Conservation (phyloP, 139 green algal species). For the Coelastrella sp. region DNA sequence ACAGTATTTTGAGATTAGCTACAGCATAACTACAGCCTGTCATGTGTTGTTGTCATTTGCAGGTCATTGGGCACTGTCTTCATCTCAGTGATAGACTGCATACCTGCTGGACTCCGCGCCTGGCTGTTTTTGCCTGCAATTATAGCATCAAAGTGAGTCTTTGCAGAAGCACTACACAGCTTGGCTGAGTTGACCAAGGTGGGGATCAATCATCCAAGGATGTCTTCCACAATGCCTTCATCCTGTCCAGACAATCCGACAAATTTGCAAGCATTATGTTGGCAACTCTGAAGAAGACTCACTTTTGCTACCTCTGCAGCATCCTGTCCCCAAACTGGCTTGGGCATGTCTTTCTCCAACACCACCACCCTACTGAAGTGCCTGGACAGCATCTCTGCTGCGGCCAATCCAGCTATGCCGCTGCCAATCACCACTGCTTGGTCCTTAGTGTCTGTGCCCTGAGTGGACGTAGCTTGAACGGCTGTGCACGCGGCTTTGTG, state of each 20-base stretch:
- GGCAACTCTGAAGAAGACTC: no score
- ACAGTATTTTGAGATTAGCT: no score
- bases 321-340: no score
- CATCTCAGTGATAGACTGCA: background rate
- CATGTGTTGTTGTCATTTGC: background rate
- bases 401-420: slow-evolving; percentile 24
- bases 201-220: no score
- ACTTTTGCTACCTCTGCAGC: background rate
- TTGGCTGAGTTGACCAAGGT: no score
- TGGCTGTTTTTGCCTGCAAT: background rate
- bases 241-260: no score
- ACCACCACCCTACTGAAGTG: slow-evolving; percentile 2
- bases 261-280: no score
- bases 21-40: background rate
- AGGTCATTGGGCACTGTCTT: no score
- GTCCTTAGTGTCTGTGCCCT: background rate
- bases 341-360: slow-evolving; percentile 7
- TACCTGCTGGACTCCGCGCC: background rate
- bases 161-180: background rate
- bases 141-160: no score
- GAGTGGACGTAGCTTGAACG: background rate
- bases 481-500: no score
- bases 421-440: slow-evolving; percentile 30
- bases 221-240: no score
- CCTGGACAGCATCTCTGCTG: slow-evolving; percentile 13